These are phyloP conservation scores for Lentinula guzmanii DNA, from an alignment of 768 basidiomycete species.

Conservation along the genomic window DNA sequence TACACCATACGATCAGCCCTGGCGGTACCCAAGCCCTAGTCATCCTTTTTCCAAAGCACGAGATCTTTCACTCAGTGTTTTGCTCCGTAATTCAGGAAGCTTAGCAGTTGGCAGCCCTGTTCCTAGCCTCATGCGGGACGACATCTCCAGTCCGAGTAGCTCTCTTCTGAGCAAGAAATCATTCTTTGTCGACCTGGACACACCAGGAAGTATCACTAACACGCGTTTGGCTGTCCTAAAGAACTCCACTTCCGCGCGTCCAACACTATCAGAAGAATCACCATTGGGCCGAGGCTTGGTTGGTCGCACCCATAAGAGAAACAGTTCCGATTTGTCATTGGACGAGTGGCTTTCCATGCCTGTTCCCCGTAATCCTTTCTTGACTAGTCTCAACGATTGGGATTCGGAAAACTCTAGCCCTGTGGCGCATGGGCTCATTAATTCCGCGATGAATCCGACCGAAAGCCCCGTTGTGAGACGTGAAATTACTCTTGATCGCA, in stretches of 20 bases:
- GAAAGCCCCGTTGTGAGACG: slow-evolving; percentile 56
- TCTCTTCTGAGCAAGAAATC: slow-evolving; percentile 13
- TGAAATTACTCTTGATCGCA: slow-evolving; percentile 24
- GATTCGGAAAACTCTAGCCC: slow-evolving; percentile 14
- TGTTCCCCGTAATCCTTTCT: slow-evolving; percentile 10
- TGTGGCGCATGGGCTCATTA: slow-evolving; percentile 13
- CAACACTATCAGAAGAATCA: slow-evolving; percentile 37
- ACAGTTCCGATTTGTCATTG: slow-evolving; percentile 25
- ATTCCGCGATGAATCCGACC: slow-evolving; percentile 19
- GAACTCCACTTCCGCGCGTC: slow-evolving; percentile 14
- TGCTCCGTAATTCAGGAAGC: slow-evolving; percentile 37
- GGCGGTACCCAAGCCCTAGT: slow-evolving; percentile 76
- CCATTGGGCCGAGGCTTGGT: slow-evolving; percentile 33
- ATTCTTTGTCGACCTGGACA: slow-evolving; percentile 19
- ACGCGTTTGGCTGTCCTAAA: slow-evolving; percentile 31
- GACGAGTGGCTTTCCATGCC: slow-evolving; percentile 31
- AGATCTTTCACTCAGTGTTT: slow-evolving; percentile 63
- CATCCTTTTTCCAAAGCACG: slow-evolving; percentile 63
- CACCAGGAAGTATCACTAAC: slow-evolving; percentile 25
- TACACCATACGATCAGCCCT: slow-evolving; percentile 73
- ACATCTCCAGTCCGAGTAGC: slow-evolving; percentile 9
- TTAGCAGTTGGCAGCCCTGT: slow-evolving; percentile 14
- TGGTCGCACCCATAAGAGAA: slow-evolving; percentile 19
- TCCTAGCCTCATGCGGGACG: slow-evolving; percentile 18
- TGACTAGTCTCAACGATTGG: slow-evolving; percentile 4